Conservation (phyloP, 2,329 filamentous ascomycete genomes). For the Pseudogymnoascus sp. region DNA sequence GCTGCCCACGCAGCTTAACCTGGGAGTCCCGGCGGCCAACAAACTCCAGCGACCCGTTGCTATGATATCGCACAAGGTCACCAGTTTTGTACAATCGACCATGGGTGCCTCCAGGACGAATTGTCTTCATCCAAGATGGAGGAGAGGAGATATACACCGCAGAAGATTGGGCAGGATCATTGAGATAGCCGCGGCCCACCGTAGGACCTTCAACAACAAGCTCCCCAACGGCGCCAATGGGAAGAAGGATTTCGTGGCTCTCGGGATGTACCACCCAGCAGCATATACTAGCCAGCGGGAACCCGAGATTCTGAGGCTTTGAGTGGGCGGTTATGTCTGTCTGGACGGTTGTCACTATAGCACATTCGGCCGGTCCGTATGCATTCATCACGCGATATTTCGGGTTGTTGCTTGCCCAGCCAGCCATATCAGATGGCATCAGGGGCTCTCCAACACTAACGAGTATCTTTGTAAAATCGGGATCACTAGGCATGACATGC, state of each 20-base stretch:
- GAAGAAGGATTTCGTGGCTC: not conserved
- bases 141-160: conserved; percentile 43
- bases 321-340: conserved; percentile 21
- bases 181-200: conserved; percentile 53
- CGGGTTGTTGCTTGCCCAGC: conserved; percentile 27
- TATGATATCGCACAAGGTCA: conserved; percentile 47
- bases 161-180: conserved; percentile 48
- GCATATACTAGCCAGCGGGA: not conserved
- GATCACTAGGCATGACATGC: conserved; percentile 77
- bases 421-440: conserved; percentile 42
- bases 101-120: conserved; percentile 8
- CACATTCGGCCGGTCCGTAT: conserved; percentile 76
- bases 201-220: conserved; percentile 37
- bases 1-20: conserved; percentile 40
- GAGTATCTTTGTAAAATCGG: conserved; percentile 62
- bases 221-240: conserved; percentile 7
- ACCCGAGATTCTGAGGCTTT: conserved; percentile 25
- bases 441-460: conserved; percentile 86
- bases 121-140: not conserved
- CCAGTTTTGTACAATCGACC: conserved; percentile 50
- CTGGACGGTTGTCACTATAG: conserved; percentile 24
- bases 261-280: conserved; percentile 30
- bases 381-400: conserved; percentile 33
- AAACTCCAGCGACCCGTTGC: conserved; percentile 44
- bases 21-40: conserved; percentile 56